phyloP scores from a whole-genome alignment of 2,329 filamentous ascomycete species.

The Phialophora tarda region DNA sequence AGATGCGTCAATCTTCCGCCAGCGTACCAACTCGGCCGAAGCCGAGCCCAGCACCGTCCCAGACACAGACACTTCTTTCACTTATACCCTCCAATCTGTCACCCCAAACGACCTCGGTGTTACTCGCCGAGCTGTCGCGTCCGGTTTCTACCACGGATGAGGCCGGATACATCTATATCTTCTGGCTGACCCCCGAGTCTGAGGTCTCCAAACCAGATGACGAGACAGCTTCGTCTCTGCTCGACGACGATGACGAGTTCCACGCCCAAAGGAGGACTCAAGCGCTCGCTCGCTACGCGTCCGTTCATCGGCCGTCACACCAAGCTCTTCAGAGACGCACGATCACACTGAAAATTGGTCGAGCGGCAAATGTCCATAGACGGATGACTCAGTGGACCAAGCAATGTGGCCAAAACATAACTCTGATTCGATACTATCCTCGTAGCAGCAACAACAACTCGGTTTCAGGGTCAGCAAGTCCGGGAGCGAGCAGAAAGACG shows the following conservation, averaged over 20 bases:
- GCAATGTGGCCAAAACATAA: conserved; percentile 88
- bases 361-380: conserved; percentile 81
- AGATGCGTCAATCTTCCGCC: conserved; percentile 28
- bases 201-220: conserved; percentile 60
- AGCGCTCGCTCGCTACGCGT: conserved; percentile 46
- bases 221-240: conserved; percentile 65
- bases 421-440: conserved; percentile 89
- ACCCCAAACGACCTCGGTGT: conserved; percentile 69
- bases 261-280: conserved; percentile 42
- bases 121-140: conserved; percentile 78
- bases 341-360: conserved; percentile 69
- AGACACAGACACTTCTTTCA: conserved; percentile 59
- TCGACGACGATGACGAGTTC: conserved; percentile 43
- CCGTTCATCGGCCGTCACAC: conserved; percentile 36
- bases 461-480: conserved; percentile 36
- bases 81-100: conserved; percentile 72
- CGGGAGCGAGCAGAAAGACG: conserved; percentile 63
- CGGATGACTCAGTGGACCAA: conserved; percentile 91
- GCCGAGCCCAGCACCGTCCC: conserved; percentile 41
- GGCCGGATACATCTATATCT: conserved; percentile 96
- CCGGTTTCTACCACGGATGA: conserved; percentile 76
- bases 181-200: conserved; percentile 82
- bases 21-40: conserved; percentile 23
- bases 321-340: conserved; percentile 57
- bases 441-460: conserved; percentile 60